These are phyloP conservation scores for Elsinoe necatrix DNA, from an alignment of 2,329 filamentous ascomycete genomes.

Conservation along the genomic window DNA sequence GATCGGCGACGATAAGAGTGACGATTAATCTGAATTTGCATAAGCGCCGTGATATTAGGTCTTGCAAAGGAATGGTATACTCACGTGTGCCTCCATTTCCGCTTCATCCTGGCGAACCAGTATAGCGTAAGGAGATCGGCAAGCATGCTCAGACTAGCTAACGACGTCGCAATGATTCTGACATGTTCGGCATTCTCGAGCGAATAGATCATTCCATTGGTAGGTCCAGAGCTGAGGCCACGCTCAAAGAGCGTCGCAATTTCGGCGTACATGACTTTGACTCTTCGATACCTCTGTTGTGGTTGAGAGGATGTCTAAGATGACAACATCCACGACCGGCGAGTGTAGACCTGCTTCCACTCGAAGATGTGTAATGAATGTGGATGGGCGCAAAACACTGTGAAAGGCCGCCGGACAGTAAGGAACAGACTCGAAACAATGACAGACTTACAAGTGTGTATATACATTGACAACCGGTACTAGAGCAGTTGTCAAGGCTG, in stretches of 20 bases:
- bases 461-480: neutral
- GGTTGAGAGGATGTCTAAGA: neutral
- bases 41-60: neutral
- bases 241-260: conserved; percentile 5
- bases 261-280: neutral
- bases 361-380: neutral
- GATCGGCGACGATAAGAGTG: conserved; percentile 60
- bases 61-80: neutral
- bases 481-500: conserved; percentile 6
- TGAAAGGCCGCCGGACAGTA: neutral
- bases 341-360: conserved; percentile 10
- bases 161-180: conserved; percentile 4
- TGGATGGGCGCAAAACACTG: neutral
- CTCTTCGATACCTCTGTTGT: neutral
- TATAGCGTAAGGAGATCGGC: conserved; percentile 42
- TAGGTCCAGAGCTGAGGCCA: conserved; percentile 1
- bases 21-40: conserved; percentile 55
- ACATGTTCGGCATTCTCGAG: neutral
- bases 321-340: neutral
- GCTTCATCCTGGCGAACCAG: conserved; percentile 62
- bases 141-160: conserved; percentile 8
- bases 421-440: neutral
- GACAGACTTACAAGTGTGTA: neutral
- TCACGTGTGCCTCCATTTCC: conserved; percentile 59
- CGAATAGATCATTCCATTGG: conserved; percentile 8